Evolutionary conservation across 306 rosid genomes (phyloP).

Genomic region (Sesbania bispinosa): DNA sequence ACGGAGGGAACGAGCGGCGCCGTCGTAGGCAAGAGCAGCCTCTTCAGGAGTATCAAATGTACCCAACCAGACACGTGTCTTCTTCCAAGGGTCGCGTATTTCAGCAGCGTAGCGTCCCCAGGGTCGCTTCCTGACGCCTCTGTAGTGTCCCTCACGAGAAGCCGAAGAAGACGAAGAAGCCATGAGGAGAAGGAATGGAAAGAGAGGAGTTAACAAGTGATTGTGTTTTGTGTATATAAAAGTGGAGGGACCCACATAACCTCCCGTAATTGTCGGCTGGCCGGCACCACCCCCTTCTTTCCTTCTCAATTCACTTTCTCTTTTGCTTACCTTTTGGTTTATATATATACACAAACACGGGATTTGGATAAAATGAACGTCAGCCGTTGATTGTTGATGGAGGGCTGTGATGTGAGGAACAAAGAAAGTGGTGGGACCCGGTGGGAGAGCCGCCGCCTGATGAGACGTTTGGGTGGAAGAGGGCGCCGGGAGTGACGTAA

Average conservation of each 20-base stretch:
- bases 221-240: not conserved
- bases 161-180: conserved; percentile 49
- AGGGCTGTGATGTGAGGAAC: conserved; percentile 13
- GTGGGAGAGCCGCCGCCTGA: conserved; percentile 67
- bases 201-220: not conserved
- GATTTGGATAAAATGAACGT: not conserved
- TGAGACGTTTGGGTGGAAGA: conserved; percentile 54
- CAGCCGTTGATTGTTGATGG: conserved; percentile 40
- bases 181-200: conserved; percentile 19
- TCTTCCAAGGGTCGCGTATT: conserved; percentile 97
- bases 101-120: conserved; percentile 99
- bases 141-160: conserved; percentile 69
- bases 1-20: conserved; percentile 92
- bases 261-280: conserved; percentile 95
- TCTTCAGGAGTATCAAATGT: conserved; percentile 96
- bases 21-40: conserved; percentile 95
- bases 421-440: conserved; percentile 23
- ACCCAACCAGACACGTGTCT: conserved; percentile 93
- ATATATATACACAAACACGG: not conserved
- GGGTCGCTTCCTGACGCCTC: conserved; percentile 91
- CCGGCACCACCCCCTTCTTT: conserved; percentile 39
- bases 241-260: conserved; percentile 59
- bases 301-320: not conserved
- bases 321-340: not conserved
- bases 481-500: conserved; percentile 43